Evolutionary conservation across 768 basidiomycete species (phyloP).

Genomic region (Kwoniella bestiolae): DNA sequence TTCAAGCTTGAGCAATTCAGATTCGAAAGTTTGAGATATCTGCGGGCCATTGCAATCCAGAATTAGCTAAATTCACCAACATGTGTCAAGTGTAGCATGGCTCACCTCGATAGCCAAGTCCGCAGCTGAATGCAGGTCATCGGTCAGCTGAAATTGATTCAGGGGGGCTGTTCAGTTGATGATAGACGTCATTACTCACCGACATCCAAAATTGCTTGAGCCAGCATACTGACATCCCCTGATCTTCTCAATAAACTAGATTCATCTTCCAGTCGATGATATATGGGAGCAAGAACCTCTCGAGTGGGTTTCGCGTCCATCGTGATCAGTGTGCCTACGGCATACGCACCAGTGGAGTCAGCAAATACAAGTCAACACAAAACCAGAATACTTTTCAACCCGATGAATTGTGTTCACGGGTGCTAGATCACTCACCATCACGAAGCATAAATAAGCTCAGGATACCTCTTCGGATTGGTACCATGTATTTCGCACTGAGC

Average conservation of each 20-base stretch:
- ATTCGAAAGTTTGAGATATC: conserved; percentile 55
- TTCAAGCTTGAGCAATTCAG: conserved; percentile 56
- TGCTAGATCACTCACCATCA: conserved; percentile 45
- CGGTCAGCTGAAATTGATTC: not conserved
- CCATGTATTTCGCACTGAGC: conserved; percentile 55
- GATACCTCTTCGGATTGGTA: conserved; percentile 52
- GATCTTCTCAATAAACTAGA: conserved; percentile 50
- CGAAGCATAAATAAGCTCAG: conserved; percentile 54
- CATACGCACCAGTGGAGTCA: not conserved
- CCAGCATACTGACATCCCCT: conserved; percentile 56
- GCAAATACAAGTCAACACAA: no score
- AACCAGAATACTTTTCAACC: no score
- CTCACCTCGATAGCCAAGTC: conserved; percentile 52
- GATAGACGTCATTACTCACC: conserved; percentile 32
- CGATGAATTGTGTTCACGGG: no score
- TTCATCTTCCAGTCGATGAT: conserved; percentile 50
- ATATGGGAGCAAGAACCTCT: conserved; percentile 53
- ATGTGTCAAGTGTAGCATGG: no score
- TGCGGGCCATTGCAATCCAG: conserved; percentile 20
- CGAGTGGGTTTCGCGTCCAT: conserved; percentile 35
- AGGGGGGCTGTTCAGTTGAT: not conserved
- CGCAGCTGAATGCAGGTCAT: conserved; percentile 35
- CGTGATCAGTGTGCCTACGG: conserved; percentile 53
- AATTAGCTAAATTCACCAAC: no score
- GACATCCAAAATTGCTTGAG: conserved; percentile 53